These are phyloP conservation scores for Paraconiothyrium sp. DNA, from an alignment of 2,329 filamentous ascomycete species.

Conservation along the genomic window DNA sequence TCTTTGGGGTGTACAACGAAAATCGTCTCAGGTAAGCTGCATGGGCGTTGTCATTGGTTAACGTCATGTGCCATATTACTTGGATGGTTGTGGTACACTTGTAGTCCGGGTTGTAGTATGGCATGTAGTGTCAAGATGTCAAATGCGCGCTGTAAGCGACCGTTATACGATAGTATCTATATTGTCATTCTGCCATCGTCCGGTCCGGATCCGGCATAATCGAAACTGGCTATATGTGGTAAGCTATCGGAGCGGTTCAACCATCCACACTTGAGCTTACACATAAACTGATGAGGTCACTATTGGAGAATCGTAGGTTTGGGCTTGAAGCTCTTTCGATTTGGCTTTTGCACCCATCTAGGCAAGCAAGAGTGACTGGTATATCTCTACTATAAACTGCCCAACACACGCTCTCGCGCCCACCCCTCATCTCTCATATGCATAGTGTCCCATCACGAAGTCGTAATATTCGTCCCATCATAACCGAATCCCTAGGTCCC, in stretches of 20 bases:
- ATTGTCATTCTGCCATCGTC: neutral
- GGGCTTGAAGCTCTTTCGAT: conserved; percentile 38
- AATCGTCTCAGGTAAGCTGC: conserved; percentile 12
- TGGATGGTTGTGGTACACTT: neutral
- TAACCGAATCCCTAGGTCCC: conserved; percentile 34
- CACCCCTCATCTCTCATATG: conserved; percentile 41
- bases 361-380: conserved; percentile 34
- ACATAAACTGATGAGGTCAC: neutral
- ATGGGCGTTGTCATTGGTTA: neutral
- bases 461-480: conserved; percentile 48
- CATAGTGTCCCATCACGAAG: conserved; percentile 36
- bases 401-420: conserved; percentile 23
- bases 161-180: neutral
- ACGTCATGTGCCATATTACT: neutral
- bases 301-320: conserved; percentile 6
- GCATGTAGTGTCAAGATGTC: conserved; percentile 6
- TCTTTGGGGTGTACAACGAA: neutral
- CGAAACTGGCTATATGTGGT: neutral
- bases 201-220: conserved; percentile 7
- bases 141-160: neutral
- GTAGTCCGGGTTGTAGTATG: neutral
- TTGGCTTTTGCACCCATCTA: conserved; percentile 37
- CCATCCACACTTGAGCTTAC: neutral
- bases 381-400: conserved; percentile 37
- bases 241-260: neutral